These are phyloP conservation scores for Ustilago cynodontis DNA, from an alignment of 1,284 basidiomycete species.

Conservation along the genomic window DNA sequence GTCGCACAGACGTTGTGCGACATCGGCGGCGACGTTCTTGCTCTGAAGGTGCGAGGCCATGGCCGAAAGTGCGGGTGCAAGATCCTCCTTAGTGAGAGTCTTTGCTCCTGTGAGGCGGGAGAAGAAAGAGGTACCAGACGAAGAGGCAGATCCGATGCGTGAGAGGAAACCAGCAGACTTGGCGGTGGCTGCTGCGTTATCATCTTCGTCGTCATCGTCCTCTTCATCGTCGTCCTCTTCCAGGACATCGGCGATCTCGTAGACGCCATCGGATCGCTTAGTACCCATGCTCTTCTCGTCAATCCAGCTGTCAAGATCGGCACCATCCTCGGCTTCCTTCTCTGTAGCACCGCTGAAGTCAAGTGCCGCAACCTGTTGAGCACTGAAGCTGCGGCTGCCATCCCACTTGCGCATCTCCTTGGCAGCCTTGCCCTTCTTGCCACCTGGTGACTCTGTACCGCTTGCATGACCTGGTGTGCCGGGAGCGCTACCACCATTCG, in stretches of 20 bases:
- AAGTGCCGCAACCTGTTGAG: slow-evolving; percentile 87
- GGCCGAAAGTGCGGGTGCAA: slow-evolving; percentile 87
- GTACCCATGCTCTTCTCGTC: slow-evolving; percentile 82
- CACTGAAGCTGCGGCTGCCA: slow-evolving; percentile 78
- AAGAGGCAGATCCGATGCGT: slow-evolving; percentile 70
- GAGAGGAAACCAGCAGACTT: slow-evolving; percentile 74
- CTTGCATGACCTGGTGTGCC: slow-evolving; percentile 57
- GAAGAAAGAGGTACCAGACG: slow-evolving; percentile 52
- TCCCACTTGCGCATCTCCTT: slow-evolving; percentile 95
- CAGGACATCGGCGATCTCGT: slow-evolving; percentile 90
- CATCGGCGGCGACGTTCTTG: slow-evolving; percentile 97
- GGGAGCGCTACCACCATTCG: slow-evolving; percentile 73
- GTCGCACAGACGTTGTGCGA: slow-evolving; percentile 93
- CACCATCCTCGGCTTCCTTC: slow-evolving; percentile 71
- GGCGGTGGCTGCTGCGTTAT: slow-evolving; percentile 25
- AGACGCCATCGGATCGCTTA: slow-evolving; percentile 83
- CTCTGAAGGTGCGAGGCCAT: slow-evolving; percentile 99
- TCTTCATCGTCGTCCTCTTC: slow-evolving; percentile 74
- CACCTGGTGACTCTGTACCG: slow-evolving; percentile 44
- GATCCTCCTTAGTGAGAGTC: slow-evolving; percentile 82
- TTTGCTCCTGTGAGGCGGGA: slow-evolving; percentile 78
- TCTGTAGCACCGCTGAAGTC: slow-evolving; percentile 80
- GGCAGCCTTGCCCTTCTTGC: slow-evolving; percentile 74
- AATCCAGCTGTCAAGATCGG: slow-evolving; percentile 70
- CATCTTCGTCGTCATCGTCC: slow-evolving; percentile 73